These are phyloP conservation scores for Themeda triandra DNA, from an alignment of 176 grass and related monocot species.

Conservation along the genomic window DNA sequence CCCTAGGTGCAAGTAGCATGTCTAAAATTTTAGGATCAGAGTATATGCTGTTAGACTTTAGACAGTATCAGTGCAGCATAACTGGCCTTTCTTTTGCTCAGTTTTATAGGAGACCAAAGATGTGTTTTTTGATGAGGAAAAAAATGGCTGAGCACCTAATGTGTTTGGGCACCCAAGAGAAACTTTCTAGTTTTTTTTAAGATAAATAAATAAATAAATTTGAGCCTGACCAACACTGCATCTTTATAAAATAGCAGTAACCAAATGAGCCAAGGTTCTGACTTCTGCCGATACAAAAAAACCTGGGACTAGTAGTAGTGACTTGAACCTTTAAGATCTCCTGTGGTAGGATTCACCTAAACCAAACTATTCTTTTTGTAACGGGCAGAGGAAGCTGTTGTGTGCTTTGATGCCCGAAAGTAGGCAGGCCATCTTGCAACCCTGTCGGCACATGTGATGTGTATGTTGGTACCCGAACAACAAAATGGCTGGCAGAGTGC, in stretches of 20 bases:
- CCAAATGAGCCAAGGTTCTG: background rate
- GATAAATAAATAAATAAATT: too few relatives aligned
- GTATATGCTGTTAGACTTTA: background rate
- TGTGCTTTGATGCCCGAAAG: background rate
- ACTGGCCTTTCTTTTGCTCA: background rate
- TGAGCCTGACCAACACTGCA: background rate
- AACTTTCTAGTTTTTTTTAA: too few relatives aligned
- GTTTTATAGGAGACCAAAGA: background rate
- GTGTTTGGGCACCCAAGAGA: background rate
- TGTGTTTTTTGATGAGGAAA: background rate
- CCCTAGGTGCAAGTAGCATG: background rate
- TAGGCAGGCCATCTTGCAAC: background rate
- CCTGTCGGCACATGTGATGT: slow-evolving; percentile 22
- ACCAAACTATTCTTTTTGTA: background rate
- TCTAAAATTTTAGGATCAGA: background rate
- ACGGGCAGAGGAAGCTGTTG: background rate
- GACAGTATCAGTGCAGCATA: background rate
- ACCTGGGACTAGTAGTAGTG: background rate
- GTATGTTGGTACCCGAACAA: slow-evolving; percentile 4
- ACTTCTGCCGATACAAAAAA: background rate
- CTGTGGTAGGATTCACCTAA: background rate
- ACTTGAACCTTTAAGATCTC: too few relatives aligned
- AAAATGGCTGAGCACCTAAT: background rate
- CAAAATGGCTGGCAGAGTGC: background rate
- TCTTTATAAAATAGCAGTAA: background rate